These are phyloP conservation scores for Lepiota subincarnata DNA, from an alignment of 768 basidiomycete species.

Conservation along the genomic window DNA sequence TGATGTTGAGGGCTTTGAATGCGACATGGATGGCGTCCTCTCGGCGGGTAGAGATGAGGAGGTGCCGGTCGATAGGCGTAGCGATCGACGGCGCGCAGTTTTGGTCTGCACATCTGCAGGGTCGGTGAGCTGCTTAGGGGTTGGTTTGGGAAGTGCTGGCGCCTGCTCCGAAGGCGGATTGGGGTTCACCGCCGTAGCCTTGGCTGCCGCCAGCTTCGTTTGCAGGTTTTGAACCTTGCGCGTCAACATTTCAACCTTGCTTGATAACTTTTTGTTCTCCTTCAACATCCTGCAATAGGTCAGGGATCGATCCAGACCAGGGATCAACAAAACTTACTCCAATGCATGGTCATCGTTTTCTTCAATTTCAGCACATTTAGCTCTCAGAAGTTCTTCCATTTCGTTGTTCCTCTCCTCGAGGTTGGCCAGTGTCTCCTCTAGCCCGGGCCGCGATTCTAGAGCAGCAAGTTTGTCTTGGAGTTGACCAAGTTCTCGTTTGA, in stretches of 20 bases:
- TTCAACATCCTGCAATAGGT: slow-evolving; percentile 57
- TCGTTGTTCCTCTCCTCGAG: slow-evolving; percentile 68
- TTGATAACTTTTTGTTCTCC: slow-evolving; percentile 71
- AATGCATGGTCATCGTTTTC: slow-evolving; percentile 80
- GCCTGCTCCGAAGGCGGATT: background rate
- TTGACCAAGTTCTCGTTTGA: slow-evolving; percentile 57
- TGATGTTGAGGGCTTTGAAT: slow-evolving; percentile 20
- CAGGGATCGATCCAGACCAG: slow-evolving; percentile 9
- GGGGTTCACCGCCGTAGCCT: slow-evolving; percentile 26
- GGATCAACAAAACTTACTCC: slow-evolving; percentile 47
- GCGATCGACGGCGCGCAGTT: slow-evolving; percentile 26
- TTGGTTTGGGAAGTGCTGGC: slow-evolving; percentile 8
- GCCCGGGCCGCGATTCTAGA: slow-evolving; percentile 49
- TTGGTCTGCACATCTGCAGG: slow-evolving; percentile 7
- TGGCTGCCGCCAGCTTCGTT: slow-evolving; percentile 55
- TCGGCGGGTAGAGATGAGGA: slow-evolving; percentile 14
- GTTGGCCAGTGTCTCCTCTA: slow-evolving; percentile 51
- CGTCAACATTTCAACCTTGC: slow-evolving; percentile 66
- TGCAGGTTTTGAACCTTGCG: slow-evolving; percentile 74
- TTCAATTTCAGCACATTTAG: slow-evolving; percentile 75
- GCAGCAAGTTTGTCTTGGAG: slow-evolving; percentile 54
- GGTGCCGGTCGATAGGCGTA: slow-evolving; percentile 17
- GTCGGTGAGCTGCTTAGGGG: slow-evolving; percentile 12
- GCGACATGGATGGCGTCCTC: slow-evolving; percentile 14
- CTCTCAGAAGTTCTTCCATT: slow-evolving; percentile 68